phyloP scores from a whole-genome alignment of 768 basidiomycete genomes.

The Phylloporus sp. region DNA sequence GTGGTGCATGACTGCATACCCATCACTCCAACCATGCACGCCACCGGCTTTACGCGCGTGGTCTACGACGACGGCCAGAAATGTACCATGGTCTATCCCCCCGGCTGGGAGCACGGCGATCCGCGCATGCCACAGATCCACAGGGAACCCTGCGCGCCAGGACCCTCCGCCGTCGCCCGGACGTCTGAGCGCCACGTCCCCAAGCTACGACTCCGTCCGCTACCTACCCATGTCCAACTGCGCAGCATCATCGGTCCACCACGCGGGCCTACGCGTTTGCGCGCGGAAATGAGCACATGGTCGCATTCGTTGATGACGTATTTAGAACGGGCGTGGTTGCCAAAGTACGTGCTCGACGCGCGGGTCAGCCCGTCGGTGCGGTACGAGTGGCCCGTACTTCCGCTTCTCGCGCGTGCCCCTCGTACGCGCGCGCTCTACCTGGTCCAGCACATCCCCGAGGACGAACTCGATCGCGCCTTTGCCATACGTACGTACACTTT shows the following conservation, averaged over 20 bases:
- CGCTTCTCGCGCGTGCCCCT: background rate
- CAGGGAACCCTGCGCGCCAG: background rate
- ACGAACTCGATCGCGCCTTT: background rate
- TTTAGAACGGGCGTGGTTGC: conserved; percentile 11
- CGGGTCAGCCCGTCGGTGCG: background rate
- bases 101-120: conserved; percentile 5
- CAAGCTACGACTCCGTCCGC: no score
- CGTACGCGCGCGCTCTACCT: conserved; percentile 2
- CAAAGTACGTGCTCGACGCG: conserved; percentile 2
- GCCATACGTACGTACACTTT: background rate
- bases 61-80: conserved; percentile 4
- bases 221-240: background rate
- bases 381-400: conserved; percentile 8
- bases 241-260: background rate
- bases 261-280: no score
- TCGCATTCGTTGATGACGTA: conserved; percentile 3
- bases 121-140: background rate
- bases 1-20: no score
- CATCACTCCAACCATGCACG: background rate
- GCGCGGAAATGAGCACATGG: background rate
- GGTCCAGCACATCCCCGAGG: conserved; percentile 3
- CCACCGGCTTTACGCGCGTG: conserved; percentile 7
- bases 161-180: no score
- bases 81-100: conserved; percentile 7
- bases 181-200: no score